Base-by-base conservation (phyloP, 768 basidiomycete genomes). In the Chlorophyllum brunneum region DNA sequence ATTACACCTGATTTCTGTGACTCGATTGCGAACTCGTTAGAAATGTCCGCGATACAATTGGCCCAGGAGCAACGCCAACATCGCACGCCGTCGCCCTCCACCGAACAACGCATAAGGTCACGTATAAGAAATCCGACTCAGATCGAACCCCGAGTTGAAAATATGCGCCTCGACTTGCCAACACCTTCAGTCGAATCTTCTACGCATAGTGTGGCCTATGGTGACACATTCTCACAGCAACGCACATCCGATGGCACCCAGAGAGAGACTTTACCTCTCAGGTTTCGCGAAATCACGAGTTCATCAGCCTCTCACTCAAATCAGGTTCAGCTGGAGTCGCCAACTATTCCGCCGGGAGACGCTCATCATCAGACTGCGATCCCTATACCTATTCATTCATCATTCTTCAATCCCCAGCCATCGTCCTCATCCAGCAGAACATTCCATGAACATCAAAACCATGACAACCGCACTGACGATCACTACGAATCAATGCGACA, bases 1-100 rank as follows among this genome's bases (percentile, higher is more conserved):
- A 24, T 53, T 13, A 53, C 51, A 7, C n/a, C 44, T n/a, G 43
- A 45, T 18, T 18, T 53, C 16, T 53, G 51, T 43, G 23, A 18
- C n/a, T 39, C 36, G 9, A 39, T 53, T 30, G 26, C 27, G 3
- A n/a, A 18, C 15, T 53, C 51, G 2, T 7, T 46, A 24, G 15
- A 9, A 31, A 20, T 26, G 24, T 18, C 36, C 8, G 8, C 1
- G 43, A 29, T n/a, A 13, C 51, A 53, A 37, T 46, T 45, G 15
- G 44, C 18, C 13, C 34, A 46, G 36, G 26, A 16, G 29, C 4
- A 5, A 7, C 11, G 23, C 34, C 24, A 44, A 11, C 27, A 24
- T 30, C 0, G 18, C 37, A 10, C 10, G 26, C 13, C 16, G 1
- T 10, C 13, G 27, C 6, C 5, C 13, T 11, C 31, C 3, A n/a